Evolutionary conservation across 805 yeast genomes (phyloP), one percentile per base, ranked within the genome.

Genomic region (Starmerella vaccinii): DNA sequence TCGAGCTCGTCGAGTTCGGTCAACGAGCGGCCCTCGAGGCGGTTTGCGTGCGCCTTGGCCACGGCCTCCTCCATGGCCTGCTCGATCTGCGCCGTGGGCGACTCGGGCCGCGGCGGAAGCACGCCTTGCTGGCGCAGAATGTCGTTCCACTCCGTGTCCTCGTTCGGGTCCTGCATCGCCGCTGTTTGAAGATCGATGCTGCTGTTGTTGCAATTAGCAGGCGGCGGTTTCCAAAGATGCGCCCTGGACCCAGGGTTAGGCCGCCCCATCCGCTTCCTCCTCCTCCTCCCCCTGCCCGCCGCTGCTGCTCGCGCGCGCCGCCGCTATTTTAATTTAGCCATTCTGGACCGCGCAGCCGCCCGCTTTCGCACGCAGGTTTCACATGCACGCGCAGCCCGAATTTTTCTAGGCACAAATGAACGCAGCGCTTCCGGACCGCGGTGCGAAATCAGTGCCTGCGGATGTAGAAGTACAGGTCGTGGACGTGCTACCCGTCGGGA

Each of bases 101-200:
- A 85, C 22, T 89, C 88, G 24, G 94, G 87, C 60, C 83, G 81
- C 62, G 84, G 88, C 0, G 98, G 98, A 46, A 92, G 86, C 49
- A 92, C 80, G 22, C 97, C 97, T 55, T 89, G 85, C 3, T 78
- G 76, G 57, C 99, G 73, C 41, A 92, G 73, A 57, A 92, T 88
- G 66, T 92, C 99, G 64, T 92, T 92, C 98, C 99, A 92, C 66
- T 92, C 98, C 0, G 98, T 92, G 65, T 92, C 99, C 67, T 92
- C 99, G 55, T 77, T 78, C 32, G 95, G 97, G 67, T 92, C 89
- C 50, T 59, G 62, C 62, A 59, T 59, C 13, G 21, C 32, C 19
- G 13, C 19, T 26, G 9, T 2, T n/a, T n/a, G n/a, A n/a, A n/a
- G n/a, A n/a, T n/a, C n/a, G n/a, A n/a, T n/a, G n/a, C n/a, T n/a